Evolutionary conservation across 2,329 filamentous ascomycete genomes (phyloP), one percentile per base, ranked within the genome.

Genomic region (Colletotrichum sojae): DNA sequence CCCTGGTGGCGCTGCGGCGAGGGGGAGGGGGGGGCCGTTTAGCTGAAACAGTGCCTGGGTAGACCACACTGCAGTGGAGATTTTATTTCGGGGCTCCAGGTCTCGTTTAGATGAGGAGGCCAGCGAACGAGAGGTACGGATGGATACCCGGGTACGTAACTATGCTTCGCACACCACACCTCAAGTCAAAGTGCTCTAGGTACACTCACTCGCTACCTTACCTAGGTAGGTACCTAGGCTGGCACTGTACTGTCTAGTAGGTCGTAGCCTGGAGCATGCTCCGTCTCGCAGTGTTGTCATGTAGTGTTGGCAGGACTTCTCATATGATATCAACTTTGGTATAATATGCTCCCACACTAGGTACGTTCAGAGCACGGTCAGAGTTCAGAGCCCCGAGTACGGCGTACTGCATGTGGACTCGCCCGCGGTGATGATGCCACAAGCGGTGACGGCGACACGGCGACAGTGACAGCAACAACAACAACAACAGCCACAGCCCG

Each of bases 31-130:
- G 27, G 51, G 43, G 39, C 52, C 49, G 58, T 71, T 51, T 71
- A 71, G 59, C 56, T 70, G 70, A 71, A 71, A 71, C 70, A 62
- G 65, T 36, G 5, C 31, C 31, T 36, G 31, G 31, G 31, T 69
- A 54, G 45, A 22, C 16, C 39, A n/a, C n/a, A n/a, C n/a, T n/a
- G n/a, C n/a, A 5, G 56, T 63, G 58, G 63, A 45, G 39, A 69
- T 69, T 31, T 40, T 45, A 69, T 69, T 31, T 40, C 51, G 60
- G 8, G 39, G 40, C 55, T 49, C 43, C 27, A 58, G 31, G 59
- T 57, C 59, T 64, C 22, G 39, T 39, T 53, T 64, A 64, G 60
- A 68, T 59, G 65, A 68, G 53, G n/a, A 49, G 46, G 18, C 16
- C 46, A n/a, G 45, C 16, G 46, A 63, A 48, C 31, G 45, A 10